A percentile compares a stretch with the other conserved stretches of the same genome.
Evolutionary conservation across 192 early-diverging fungal genomes (phyloP).

Genomic region (Podila horticola): DNA sequence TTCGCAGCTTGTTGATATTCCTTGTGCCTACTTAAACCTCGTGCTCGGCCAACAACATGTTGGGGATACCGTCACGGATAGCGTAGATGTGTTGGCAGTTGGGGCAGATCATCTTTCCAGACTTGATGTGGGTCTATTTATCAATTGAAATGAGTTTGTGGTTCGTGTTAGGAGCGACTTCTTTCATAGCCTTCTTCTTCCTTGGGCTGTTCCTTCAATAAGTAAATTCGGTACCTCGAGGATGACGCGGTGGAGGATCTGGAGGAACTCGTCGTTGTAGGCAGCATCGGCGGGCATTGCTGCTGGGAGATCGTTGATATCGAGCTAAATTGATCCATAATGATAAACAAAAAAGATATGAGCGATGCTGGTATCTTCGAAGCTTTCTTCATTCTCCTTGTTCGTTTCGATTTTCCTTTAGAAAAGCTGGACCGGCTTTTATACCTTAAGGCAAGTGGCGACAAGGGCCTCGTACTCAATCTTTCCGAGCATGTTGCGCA

Average conservation of each 20-base stretch:
- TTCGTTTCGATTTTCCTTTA: neutral
- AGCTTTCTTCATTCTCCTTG: neutral
- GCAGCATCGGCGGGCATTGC: constrained; percentile 67
- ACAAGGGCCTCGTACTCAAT: constrained; percentile 81
- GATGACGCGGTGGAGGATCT: constrained; percentile 78
- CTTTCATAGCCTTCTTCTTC: neutral
- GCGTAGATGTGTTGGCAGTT: constrained; percentile 91
- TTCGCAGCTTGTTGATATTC: neutral
- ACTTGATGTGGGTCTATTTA: constrained; percentile 79
- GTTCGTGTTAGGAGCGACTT: neutral
- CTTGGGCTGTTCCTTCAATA: neutral
- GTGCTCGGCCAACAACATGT: constrained; percentile 87
- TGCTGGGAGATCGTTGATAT: constrained; percentile 72
- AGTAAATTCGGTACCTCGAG: constrained; percentile 72
- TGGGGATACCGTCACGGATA: constrained; percentile 94
- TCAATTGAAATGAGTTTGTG: neutral
- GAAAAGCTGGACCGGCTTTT: constrained; percentile 11
- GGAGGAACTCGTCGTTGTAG: constrained; percentile 74
- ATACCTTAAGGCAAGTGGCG: constrained; percentile 71
- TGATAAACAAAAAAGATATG: neutral
- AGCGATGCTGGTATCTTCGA: neutral
- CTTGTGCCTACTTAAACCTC: constrained; percentile 64
- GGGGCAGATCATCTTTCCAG: constrained; percentile 92
- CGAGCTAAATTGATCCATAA: constrained; percentile 61
- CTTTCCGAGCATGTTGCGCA: constrained; percentile 82